Evolutionary conservation across 306 rosid genomes (phyloP).

Genomic region (Cyamopsis tetragonoloba): DNA sequence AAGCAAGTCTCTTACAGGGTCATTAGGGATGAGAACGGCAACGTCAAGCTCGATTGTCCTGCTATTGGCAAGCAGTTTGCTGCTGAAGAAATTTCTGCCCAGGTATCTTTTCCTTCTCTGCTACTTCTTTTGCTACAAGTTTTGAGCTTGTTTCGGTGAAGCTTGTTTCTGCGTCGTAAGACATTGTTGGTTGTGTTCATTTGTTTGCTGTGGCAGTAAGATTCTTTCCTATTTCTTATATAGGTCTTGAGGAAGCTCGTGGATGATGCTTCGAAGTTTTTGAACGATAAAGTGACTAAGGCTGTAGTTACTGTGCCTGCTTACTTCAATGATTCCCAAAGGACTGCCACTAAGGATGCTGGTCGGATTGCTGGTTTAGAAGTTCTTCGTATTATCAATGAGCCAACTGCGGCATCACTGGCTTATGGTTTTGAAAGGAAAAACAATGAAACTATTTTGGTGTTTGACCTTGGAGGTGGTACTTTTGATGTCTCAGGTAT

Average conservation of each 20-base stretch:
- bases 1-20: slow-evolving; percentile 86
- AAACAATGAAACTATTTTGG: slow-evolving; percentile 90
- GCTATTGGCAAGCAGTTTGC: slow-evolving; percentile 78
- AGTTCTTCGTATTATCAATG: slow-evolving; percentile 90
- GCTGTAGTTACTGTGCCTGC: slow-evolving; percentile 99
- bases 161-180: neutral
- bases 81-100: slow-evolving; percentile 90
- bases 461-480: slow-evolving; percentile 98
- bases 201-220: too few relatives aligned
- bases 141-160: too few relatives aligned
- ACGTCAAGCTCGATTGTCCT: slow-evolving; percentile 87
- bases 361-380: slow-evolving; percentile 97
- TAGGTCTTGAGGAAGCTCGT: slow-evolving; percentile 95
- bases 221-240: neutral
- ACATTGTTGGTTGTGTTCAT: neutral
- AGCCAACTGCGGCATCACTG: slow-evolving; percentile 94
- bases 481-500: slow-evolving; percentile 97
- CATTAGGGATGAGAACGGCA: slow-evolving; percentile 71
- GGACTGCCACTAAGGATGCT: slow-evolving; percentile 99
- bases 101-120: slow-evolving; percentile 30
- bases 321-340: slow-evolving; percentile 96
- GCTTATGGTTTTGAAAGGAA: slow-evolving; percentile 97
- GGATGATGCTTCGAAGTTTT: slow-evolving; percentile 93
- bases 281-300: slow-evolving; percentile 93
- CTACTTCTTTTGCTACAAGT: neutral